These are phyloP conservation scores for Agaricales sp. DNA, from an alignment of 1,284 basidiomycete genomes.

Conservation along the genomic window DNA sequence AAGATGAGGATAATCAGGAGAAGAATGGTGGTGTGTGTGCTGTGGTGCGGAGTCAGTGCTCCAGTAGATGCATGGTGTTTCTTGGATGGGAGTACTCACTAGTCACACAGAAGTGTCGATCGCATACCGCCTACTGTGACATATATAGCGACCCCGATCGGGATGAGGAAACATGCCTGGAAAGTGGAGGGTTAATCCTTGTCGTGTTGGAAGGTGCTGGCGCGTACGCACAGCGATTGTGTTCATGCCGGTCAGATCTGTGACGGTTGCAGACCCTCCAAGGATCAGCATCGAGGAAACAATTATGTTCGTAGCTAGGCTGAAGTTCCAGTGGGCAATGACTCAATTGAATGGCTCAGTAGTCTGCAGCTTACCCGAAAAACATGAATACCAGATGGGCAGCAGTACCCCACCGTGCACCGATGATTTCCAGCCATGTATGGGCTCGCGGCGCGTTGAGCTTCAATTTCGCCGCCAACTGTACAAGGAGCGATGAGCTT, in stretches of 20 bases:
- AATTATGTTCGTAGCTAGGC: conserved; percentile 67
- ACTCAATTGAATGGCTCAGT: neutral
- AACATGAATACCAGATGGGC: conserved; percentile 74
- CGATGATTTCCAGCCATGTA: conserved; percentile 49
- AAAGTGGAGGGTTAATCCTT: conserved; percentile 28
- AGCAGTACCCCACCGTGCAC: conserved; percentile 60
- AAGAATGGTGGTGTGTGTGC: conserved; percentile 72
- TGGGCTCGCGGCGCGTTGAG: conserved; percentile 57
- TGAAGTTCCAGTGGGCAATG: conserved; percentile 10
- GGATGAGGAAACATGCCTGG: conserved; percentile 70
- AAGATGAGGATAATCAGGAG: conserved; percentile 67
- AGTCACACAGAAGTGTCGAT: conserved; percentile 47
- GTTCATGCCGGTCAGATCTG: conserved; percentile 72
- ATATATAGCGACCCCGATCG: conserved; percentile 48
- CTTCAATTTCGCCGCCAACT: conserved; percentile 68
- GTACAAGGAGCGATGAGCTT: conserved; percentile 8
- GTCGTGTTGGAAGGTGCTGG: conserved; percentile 14
- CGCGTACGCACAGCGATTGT: conserved; percentile 45
- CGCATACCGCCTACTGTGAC: conserved; percentile 57
- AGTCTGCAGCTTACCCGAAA: conserved; percentile 38
- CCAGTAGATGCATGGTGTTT: too few relatives aligned
- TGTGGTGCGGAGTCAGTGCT: too few relatives aligned
- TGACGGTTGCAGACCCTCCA: conserved; percentile 73
- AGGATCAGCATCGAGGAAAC: conserved; percentile 51
- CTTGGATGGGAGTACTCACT: conserved; percentile 30